Evolutionary conservation across 768 basidiomycete genomes (phyloP).

Genomic region (Amanita rubescens): DNA sequence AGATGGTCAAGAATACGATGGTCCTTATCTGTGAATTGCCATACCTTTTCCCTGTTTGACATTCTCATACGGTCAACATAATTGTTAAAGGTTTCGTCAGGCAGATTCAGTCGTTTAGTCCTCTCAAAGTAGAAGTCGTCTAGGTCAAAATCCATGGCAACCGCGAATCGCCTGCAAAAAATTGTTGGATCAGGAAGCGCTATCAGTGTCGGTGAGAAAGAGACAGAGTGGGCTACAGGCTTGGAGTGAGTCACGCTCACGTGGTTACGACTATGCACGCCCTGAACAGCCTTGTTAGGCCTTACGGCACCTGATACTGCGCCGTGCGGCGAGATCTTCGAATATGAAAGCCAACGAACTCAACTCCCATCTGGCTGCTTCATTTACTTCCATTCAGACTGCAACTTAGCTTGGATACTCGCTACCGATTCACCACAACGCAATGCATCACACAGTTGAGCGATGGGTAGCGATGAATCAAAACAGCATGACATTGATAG

Average conservation of each 20-base stretch:
- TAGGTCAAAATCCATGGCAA: slow-evolving; percentile 23
- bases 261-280: background rate
- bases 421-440: background rate
- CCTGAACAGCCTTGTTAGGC: background rate
- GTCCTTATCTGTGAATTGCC: slow-evolving; percentile 4
- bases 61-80: slow-evolving; percentile 31
- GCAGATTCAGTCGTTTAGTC: slow-evolving; percentile 44
- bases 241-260: background rate
- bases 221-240: background rate
- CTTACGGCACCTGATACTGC: background rate
- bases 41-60: slow-evolving; percentile 14
- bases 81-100: slow-evolving; percentile 44
- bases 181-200: background rate
- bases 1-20: background rate
- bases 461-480: background rate
- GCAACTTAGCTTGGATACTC: background rate
- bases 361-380: background rate
- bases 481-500: slow-evolving; percentile 1
- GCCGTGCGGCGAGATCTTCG: background rate
- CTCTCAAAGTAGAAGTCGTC: slow-evolving; percentile 49
- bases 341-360: slow-evolving; percentile 1
- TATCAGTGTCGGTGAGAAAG: background rate
- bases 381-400: background rate
- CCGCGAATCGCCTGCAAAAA: background rate
- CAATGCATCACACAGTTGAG: background rate